phyloP scores from a whole-genome alignment of 805 yeast genomes.

The Torulaspora microellipsoides region DNA sequence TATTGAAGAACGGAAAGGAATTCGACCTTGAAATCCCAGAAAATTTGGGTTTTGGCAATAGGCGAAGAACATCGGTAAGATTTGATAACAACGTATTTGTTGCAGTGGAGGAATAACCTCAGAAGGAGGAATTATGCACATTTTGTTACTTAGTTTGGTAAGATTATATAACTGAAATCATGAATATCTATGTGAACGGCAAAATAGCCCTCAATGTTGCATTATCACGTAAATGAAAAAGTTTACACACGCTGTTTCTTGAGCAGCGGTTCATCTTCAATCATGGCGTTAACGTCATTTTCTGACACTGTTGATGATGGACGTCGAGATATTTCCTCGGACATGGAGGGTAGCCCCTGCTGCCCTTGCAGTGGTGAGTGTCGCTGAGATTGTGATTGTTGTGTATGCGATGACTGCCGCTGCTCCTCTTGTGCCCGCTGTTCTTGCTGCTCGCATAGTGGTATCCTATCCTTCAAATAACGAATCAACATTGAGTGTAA shows the following conservation, averaged over 20 bases:
- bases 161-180: too few relatives aligned
- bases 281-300: conserved; percentile 12
- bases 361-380: conserved; percentile 9
- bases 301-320: conserved; percentile 14
- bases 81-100: conserved; percentile 58
- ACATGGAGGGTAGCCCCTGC: conserved; percentile 6
- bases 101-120: conserved; percentile 36
- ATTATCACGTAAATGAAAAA: too few relatives aligned
- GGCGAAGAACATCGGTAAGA: conserved; percentile 61
- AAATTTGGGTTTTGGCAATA: conserved; percentile 19
- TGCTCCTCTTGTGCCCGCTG: conserved; percentile 5
- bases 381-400: conserved; percentile 8
- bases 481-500: conserved; percentile 73
- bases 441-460: conserved; percentile 31
- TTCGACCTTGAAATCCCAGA: conserved; percentile 48
- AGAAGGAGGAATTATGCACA: neutral
- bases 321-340: conserved; percentile 8
- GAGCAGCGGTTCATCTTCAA: conserved; percentile 15
- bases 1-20: conserved; percentile 43
- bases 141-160: too few relatives aligned
- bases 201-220: neutral
- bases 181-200: neutral
- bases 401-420: conserved; percentile 1
- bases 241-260: conserved; percentile 16
- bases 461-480: conserved; percentile 52